Conservation (phyloP, 192 early-diverging fungal genomes). For the Coemansia sp. region DNA sequence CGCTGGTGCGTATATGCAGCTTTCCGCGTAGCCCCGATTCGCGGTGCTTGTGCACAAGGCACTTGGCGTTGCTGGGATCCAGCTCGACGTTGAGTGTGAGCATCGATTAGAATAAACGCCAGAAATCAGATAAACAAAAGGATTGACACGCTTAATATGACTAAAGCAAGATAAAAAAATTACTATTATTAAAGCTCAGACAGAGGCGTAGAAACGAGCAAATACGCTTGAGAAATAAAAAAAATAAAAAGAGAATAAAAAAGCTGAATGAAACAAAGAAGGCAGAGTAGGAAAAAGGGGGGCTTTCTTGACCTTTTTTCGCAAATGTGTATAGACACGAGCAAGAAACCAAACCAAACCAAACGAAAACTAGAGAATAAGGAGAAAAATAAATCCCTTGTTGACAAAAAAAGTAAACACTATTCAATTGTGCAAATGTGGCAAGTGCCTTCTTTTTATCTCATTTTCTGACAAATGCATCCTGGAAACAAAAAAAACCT, state of each 20-base stretch:
- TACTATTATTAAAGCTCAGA: not conserved
- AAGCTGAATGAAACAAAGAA: not conserved
- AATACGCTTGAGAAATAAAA: not conserved
- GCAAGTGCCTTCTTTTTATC: no score
- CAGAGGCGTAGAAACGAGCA: not conserved
- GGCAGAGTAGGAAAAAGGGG: not conserved
- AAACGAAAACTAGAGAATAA: not conserved
- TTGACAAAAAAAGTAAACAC: slow-evolving; percentile 1
- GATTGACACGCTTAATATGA: no score
- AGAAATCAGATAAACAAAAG: no score
- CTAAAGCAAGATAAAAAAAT: no score
- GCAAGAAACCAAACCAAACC: slow-evolving; percentile 2
- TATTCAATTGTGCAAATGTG: not conserved
- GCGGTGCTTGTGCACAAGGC: slow-evolving; percentile 38
- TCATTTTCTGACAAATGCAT: no score
- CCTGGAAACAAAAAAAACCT: no score
- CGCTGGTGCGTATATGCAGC: slow-evolving; percentile 25
- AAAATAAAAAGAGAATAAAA: not conserved
- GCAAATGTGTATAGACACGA: not conserved
- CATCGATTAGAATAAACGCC: slow-evolving; percentile 10
- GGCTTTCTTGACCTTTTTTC: not conserved
- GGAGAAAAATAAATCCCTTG: not conserved
- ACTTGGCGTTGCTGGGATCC: slow-evolving; percentile 22
- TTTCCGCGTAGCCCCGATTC: slow-evolving; percentile 30
- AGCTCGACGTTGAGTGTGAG: slow-evolving; percentile 26